These are phyloP conservation scores for Dioscorea cayenensis DNA, from an alignment of 116 monocot species.

Conservation along the genomic window DNA sequence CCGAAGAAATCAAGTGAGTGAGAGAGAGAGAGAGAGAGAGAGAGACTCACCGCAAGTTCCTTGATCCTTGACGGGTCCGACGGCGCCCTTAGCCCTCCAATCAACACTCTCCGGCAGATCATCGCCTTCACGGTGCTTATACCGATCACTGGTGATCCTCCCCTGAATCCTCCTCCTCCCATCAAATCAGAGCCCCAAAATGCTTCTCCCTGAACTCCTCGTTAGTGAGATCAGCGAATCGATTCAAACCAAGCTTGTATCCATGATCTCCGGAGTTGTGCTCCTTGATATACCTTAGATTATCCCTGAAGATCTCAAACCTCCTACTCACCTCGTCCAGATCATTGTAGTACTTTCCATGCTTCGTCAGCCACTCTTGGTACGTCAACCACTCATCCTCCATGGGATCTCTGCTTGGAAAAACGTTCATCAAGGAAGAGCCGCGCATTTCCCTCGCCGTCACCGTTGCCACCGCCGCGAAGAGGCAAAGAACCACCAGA, in stretches of 20 bases:
- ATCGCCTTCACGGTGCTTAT: neutral
- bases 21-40: neutral
- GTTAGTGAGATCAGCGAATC: constrained; percentile 63
- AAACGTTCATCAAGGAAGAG: too few species aligned
- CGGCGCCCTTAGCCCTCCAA: constrained; percentile 14
- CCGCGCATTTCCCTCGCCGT: too few species aligned
- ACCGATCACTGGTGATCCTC: constrained; percentile 2
- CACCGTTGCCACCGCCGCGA: too few species aligned
- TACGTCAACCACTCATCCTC: constrained; percentile 19
- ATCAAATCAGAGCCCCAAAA: constrained; percentile 11
- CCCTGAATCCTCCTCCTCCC: neutral
- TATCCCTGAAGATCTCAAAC: constrained; percentile 60
- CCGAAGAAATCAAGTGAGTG: neutral
- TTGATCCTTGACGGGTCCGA: constrained; percentile 16
- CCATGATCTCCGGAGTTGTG: constrained; percentile 36
- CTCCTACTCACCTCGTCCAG: constrained; percentile 22
- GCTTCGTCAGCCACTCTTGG: constrained; percentile 24
- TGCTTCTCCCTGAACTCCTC: constrained; percentile 39
- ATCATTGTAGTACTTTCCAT: constrained; percentile 27
- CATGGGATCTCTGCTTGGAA: too few species aligned
- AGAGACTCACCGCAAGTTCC: constrained; percentile 13
- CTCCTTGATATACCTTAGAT: constrained; percentile 52
- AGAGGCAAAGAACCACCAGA: too few species aligned
- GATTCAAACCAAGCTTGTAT: constrained; percentile 42
- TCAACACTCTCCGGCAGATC: constrained; percentile 7